These are phyloP conservation scores for Colletotrichum graminicola DNA, from an alignment of 2,329 filamentous ascomycete species.

Conservation along the genomic window DNA sequence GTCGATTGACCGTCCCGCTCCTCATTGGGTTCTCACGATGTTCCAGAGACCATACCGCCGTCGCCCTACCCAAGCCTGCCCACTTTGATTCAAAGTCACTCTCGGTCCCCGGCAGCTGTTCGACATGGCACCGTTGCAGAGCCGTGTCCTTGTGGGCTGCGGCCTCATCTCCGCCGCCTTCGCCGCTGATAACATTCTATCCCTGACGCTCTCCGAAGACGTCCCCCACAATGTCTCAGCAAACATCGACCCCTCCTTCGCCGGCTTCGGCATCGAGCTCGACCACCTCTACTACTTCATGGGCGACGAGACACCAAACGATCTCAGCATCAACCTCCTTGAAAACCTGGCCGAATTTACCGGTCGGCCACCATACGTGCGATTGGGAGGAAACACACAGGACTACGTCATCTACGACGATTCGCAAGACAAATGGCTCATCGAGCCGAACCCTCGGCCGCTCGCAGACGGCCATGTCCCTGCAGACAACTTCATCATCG, in stretches of 20 bases:
- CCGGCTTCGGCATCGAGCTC: conserved; percentile 38
- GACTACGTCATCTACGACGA: conserved; percentile 38
- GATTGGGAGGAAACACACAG: conserved; percentile 38
- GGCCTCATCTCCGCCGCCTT: conserved; percentile 26
- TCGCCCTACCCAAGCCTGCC: not conserved
- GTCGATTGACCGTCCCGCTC: conserved; percentile 17
- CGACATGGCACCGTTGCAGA: conserved; percentile 36
- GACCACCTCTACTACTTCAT: conserved; percentile 40
- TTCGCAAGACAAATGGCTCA: conserved; percentile 37
- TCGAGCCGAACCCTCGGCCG: conserved; percentile 31
- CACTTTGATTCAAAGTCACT: not conserved
- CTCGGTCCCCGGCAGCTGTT: conserved; percentile 6
- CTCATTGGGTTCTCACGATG: conserved; percentile 24
- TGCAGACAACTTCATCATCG: conserved; percentile 37
- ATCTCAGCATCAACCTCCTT: conserved; percentile 30
- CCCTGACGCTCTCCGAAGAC: conserved; percentile 28
- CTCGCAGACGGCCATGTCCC: conserved; percentile 22
- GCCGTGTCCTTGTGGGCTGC: conserved; percentile 31
- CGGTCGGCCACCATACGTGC: conserved; percentile 30
- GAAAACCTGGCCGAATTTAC: conserved; percentile 35
- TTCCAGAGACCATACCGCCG: conserved; percentile 6
- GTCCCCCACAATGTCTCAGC: conserved; percentile 28
- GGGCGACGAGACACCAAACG: conserved; percentile 38
- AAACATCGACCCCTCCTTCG: conserved; percentile 35
- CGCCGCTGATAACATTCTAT: conserved; percentile 24